Conservation (phyloP, 2,329 filamentous ascomycete genomes). For the Ophiocordyceps australis region DNA sequence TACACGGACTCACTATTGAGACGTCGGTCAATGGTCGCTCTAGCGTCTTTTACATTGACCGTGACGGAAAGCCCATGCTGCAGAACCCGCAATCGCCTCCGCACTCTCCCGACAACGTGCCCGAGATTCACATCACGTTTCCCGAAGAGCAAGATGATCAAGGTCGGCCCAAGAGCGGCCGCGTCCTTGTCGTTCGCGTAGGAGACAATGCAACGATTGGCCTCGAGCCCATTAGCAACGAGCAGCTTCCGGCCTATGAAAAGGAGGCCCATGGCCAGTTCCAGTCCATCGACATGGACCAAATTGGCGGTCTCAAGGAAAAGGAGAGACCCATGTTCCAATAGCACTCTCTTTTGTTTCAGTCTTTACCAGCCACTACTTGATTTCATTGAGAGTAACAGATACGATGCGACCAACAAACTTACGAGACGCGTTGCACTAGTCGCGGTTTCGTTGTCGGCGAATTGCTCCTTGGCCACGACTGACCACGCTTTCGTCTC, state of each 20-base stretch:
- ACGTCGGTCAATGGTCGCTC: conserved; percentile 36
- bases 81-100: conserved; percentile 59
- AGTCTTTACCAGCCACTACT: too few relatives aligned
- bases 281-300: conserved; percentile 85
- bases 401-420: not conserved
- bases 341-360: conserved; percentile 6
- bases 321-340: conserved; percentile 39
- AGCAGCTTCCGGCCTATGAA: conserved; percentile 75
- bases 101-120: conserved; percentile 63
- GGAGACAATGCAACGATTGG: conserved; percentile 74
- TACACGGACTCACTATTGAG: conserved; percentile 37
- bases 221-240: conserved; percentile 69
- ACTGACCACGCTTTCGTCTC: not conserved
- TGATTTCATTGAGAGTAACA: not conserved
- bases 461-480: conserved; percentile 1
- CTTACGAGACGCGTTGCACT: too few relatives aligned
- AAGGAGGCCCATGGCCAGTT: conserved; percentile 64
- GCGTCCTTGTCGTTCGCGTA: conserved; percentile 81
- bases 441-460: too few relatives aligned
- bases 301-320: conserved; percentile 87
- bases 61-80: conserved; percentile 60
- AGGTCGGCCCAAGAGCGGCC: conserved; percentile 65
- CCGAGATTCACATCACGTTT: conserved; percentile 96
- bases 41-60: conserved; percentile 61
- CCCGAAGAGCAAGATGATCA: conserved; percentile 82